Evolutionary conservation across 2,329 filamentous ascomycete genomes (phyloP).

Genomic region (Immersiporthe knoxdaviesiana): DNA sequence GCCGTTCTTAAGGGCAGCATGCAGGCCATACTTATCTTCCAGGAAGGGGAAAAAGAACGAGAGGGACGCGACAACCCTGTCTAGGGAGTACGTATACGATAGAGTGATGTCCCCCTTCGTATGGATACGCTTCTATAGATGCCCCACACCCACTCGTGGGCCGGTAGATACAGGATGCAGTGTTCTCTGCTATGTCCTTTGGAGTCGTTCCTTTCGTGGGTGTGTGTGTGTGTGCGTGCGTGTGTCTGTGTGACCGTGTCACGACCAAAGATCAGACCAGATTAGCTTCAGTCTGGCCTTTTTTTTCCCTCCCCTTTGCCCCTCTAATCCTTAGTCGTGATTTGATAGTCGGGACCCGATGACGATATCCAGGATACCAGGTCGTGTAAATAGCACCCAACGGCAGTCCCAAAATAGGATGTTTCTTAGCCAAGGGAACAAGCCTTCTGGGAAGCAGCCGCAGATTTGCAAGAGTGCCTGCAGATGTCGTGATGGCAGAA

Average conservation of each 20-base stretch:
- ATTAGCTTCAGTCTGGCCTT: neutral
- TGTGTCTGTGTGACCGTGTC: too few species aligned
- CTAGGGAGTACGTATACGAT: neutral
- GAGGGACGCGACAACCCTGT: conserved; percentile 2
- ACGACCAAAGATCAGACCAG: neutral
- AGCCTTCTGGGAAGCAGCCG: conserved; percentile 5
- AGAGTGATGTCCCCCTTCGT: neutral
- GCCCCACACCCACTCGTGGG: neutral
- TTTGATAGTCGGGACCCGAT: conserved; percentile 24
- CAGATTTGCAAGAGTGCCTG: conserved; percentile 20
- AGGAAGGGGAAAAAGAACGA: neutral
- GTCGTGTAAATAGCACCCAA: neutral
- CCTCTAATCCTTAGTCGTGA: conserved; percentile 13
- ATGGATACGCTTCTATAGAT: neutral
- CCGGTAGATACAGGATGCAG: neutral
- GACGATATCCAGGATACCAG: neutral
- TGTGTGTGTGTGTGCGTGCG: neutral
- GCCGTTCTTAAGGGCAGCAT: conserved; percentile 14
- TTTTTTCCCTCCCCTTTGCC: neutral
- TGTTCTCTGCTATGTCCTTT: neutral
- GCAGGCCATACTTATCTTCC: conserved; percentile 6
- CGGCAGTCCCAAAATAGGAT: neutral
- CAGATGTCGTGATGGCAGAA: conserved; percentile 23
- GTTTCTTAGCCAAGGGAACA: neutral
- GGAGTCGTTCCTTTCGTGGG: conserved; percentile 4